phyloP scores from a whole-genome alignment of 495 filamentous ascomycete species.

The Penicillium robsamsonii region DNA sequence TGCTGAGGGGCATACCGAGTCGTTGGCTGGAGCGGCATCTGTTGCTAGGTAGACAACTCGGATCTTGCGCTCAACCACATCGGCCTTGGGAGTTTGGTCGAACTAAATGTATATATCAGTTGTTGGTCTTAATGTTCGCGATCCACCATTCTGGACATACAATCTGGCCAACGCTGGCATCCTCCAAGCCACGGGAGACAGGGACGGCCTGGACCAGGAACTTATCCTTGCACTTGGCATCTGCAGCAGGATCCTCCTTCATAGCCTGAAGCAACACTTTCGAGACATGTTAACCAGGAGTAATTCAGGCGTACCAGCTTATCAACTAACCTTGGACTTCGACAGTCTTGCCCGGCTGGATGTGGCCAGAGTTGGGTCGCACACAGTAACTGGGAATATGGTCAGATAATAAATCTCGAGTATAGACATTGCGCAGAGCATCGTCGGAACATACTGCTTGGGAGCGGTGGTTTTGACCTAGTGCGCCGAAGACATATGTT shows the following conservation, averaged over 20 bases:
- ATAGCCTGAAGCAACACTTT: constrained; percentile 93
- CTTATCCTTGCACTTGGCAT: constrained; percentile 93
- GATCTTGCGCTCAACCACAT: constrained; percentile 91
- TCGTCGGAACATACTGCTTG: constrained; percentile 76
- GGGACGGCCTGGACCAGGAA: constrained; percentile 94
- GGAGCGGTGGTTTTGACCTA: constrained; percentile 99
- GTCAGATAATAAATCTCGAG: constrained; percentile 23
- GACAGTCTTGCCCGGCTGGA: constrained; percentile 81
- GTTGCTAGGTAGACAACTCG: constrained; percentile 79
- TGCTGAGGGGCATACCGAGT: constrained; percentile 37
- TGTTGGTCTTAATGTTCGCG: neutral
- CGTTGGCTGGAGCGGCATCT: constrained; percentile 49
- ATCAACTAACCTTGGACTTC: constrained; percentile 79
- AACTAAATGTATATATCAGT: constrained; percentile 43
- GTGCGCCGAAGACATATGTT: constrained; percentile 15
- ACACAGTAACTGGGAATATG: constrained; percentile 80
- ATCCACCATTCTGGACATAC: constrained; percentile 49
- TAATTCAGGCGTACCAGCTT: neutral
- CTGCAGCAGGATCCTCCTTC: constrained; percentile 86
- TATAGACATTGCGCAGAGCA: neutral
- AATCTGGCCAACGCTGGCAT: constrained; percentile 71
- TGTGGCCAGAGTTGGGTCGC: constrained; percentile 92
- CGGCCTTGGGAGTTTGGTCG: constrained; percentile 70
- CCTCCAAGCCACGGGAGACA: constrained; percentile 81
- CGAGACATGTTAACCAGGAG: constrained; percentile 16